Evolutionary conservation across 768 basidiomycete species (phyloP), one percentile per base, ranked within the genome.

Genomic region (Amanita pseudoporphyria): DNA sequence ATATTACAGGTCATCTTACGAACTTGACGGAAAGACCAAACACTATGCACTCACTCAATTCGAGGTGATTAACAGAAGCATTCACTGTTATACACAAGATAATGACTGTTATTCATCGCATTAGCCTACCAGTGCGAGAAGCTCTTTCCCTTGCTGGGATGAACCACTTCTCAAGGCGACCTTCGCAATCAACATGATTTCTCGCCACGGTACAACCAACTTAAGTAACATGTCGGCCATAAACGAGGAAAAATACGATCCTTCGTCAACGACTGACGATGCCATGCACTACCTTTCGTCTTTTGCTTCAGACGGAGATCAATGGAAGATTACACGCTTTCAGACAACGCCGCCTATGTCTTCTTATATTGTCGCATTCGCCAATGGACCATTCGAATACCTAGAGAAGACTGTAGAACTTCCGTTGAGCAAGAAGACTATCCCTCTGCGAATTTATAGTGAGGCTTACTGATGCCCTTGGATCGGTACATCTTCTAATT

Each of bases 111-210:
- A 39, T 39, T 24, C 46, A 36, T 37, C 28, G 39, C 39, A 30
- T 13, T 55, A 95, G 84, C 82, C 93, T 33, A 95, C 88, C 35
- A 82, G 82, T 52, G 93, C 94, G 7, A 72, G 93, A 44, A 75
- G 79, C 36, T 79, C 84, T 5, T 87, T 90, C 64, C 88, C 88
- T 22, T 89, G 84, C 69, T 95, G 89, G 88, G 94, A 96, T 61
- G 93, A 96, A 61, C 95, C 94, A 13, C 72, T 79, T 32, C 72
- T 94, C 56, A 97, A 97, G 64, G 85, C 92, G 0, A 91, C 84
- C 2, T 88, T 84, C 61, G 59, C 75, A 0, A 69, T 92, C 52
- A 84, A 82, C 12, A 71, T 94, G 73, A 73, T 94, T 58, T 88
- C 90, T n/a, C 79, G 82, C 52, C 71, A 68, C 7, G 78, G 80